Conservation (phyloP, 768 basidiomycete species). For the Exidia glandulosa region DNA sequence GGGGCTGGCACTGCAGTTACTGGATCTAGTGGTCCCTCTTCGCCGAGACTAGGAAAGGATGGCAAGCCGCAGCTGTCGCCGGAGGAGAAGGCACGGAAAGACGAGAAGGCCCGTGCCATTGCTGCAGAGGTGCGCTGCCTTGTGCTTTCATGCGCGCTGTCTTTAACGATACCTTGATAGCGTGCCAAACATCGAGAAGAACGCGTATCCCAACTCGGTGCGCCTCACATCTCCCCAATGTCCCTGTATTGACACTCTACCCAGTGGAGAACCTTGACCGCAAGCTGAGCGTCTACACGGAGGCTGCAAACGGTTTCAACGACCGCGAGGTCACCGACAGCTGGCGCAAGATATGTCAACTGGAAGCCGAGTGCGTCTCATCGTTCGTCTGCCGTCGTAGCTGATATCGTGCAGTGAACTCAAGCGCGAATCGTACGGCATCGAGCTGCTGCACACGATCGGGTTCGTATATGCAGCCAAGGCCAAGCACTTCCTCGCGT, state of each 20-base stretch:
- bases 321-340: conserved; percentile 61
- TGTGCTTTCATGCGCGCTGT: neutral
- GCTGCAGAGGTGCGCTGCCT: conserved; percentile 51
- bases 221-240: neutral
- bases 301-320: conserved; percentile 56
- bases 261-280: conserved; percentile 60
- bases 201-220: conserved; percentile 52
- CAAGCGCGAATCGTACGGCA: conserved; percentile 77
- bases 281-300: conserved; percentile 80
- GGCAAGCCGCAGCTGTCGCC: conserved; percentile 21
- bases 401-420: conserved; percentile 43
- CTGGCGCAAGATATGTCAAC: conserved; percentile 64
- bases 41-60: conserved; percentile 27
- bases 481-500: conserved; percentile 73
- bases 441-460: conserved; percentile 74
- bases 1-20: conserved; percentile 12
- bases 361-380: conserved; percentile 67
- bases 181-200: conserved; percentile 73
- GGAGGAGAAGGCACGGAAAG: conserved; percentile 58
- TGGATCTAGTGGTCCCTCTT: conserved; percentile 1
- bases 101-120: conserved; percentile 28
- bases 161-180: conserved; percentile 24
- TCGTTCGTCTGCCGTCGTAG: neutral
- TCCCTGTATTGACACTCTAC: neutral
- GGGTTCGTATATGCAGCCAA: conserved; percentile 80